These are phyloP conservation scores for Halophytophthora polymorphica DNA, from an alignment of 352 stramenopile species.

Conservation along the genomic window DNA sequence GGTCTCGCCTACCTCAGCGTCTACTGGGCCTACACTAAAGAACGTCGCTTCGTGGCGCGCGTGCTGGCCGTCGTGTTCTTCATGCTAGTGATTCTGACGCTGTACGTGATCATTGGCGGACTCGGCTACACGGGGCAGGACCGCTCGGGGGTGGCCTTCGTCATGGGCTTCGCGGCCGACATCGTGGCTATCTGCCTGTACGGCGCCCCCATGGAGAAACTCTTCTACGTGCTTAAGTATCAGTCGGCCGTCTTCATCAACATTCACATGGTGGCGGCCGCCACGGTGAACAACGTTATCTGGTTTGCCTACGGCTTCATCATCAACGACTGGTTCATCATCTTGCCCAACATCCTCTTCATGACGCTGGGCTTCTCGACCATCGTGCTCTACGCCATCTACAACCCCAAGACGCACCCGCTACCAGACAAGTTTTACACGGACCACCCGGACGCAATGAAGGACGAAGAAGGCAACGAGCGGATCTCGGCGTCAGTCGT, in stretches of 20 bases:
- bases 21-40: constrained; percentile 26
- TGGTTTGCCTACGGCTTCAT: constrained; percentile 36
- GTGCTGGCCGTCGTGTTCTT: constrained; percentile 10
- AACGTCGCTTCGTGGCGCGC: constrained; percentile 20
- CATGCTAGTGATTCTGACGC: constrained; percentile 19
- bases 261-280: constrained; percentile 22
- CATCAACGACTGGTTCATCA: constrained; percentile 31
- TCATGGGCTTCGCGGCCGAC: constrained; percentile 26
- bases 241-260: constrained; percentile 20
- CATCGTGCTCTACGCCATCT: constrained; percentile 21
- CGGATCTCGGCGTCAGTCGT: too few species aligned
- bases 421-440: constrained; percentile 19
- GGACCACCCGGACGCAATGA: too few species aligned
- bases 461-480: too few species aligned
- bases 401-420: constrained; percentile 27
- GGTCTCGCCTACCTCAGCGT: constrained; percentile 23
- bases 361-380: constrained; percentile 25
- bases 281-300: constrained; percentile 18
- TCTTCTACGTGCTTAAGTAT: constrained; percentile 24
- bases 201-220: constrained; percentile 20
- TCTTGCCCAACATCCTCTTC: constrained; percentile 28
- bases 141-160: constrained; percentile 7
- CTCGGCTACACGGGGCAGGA: constrained; percentile 27
- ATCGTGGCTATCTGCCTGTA: constrained; percentile 25
- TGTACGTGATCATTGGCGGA: constrained; percentile 26